Evolutionary conservation across 345 rosid species (phyloP), one percentile per base, ranked within the genome.

Genomic region (Gossypium rotundifolium): DNA sequence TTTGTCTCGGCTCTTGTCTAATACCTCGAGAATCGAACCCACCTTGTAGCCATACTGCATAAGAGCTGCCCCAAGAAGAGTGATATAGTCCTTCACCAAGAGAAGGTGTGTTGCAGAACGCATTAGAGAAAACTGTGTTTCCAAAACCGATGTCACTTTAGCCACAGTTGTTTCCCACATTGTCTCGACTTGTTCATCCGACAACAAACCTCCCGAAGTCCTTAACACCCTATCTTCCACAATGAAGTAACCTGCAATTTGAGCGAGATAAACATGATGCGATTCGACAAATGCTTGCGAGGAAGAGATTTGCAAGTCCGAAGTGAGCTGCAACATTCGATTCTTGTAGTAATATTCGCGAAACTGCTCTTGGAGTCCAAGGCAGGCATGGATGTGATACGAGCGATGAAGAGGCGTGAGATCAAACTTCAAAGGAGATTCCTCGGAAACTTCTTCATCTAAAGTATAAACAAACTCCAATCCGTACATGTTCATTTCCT

Each of bases 221-320:
- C 62, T 58, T 3, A 58, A 13, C 33, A 58, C 62, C 62, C 62
- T 58, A 22, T 58, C 62, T 58, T 58, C 62, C 33, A 58, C 62
- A 58, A 58, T 58, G 29, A 58, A 58, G 62, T 58, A 58, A 29
- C 62, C 62, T 22, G 62, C 62, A 22, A 58, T 58, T 58, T 58
- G 62, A 22, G 62, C 29, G 7, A 58, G 29, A 22, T 58, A 58
- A 22, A 29, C 23, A 22, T 22, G 33, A 58, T 58, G 62, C 23
- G 62, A 58, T 58, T 58, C 62, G 1, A 58, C 27, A 22, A 58
- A 58, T 0, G 62, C 2, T 22, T 58, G 62, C 62, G 33, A 58
- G 62, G 29, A 58, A 58, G 62, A 23, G 62, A 58, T 22, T 58
- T 58, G 62, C 62, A 58, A 10, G 33, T 58, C 62, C 0, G 62